Evolutionary conservation across 2,329 filamentous ascomycete genomes (phyloP).

Genomic region (Fusarium tanahbumbuense): DNA sequence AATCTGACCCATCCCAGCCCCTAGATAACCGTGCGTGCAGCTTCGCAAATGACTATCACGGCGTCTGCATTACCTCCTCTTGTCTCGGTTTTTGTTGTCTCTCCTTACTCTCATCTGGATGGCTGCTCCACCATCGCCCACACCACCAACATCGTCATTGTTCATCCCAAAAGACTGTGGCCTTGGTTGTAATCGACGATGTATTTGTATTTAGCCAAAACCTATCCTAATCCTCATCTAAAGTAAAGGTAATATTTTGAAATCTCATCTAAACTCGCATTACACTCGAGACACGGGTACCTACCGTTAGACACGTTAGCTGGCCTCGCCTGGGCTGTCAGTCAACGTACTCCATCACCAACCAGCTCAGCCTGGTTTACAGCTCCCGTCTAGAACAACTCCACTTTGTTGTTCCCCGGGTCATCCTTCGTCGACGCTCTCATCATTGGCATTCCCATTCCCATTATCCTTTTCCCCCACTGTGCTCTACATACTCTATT

Average conservation of each 20-base stretch:
- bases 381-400: conserved; percentile 35
- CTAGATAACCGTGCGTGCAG: conserved; percentile 21
- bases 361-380: conserved; percentile 33
- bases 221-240: background rate
- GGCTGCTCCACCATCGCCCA: conserved; percentile 30
- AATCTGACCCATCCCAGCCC: conserved; percentile 23
- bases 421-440: conserved; percentile 22
- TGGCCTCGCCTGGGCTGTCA: conserved; percentile 24
- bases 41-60: conserved; percentile 27
- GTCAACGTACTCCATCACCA: conserved; percentile 19
- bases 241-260: background rate
- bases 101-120: conserved; percentile 5
- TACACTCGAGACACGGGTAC: background rate
- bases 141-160: conserved; percentile 30
- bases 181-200: conserved; percentile 2
- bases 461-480: conserved; percentile 22
- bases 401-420: conserved; percentile 34
- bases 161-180: conserved; percentile 6
- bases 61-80: conserved; percentile 34
- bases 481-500: background rate
- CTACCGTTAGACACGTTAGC: conserved; percentile 10
- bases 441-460: conserved; percentile 3
- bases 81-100: conserved; percentile 16
- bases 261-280: background rate
- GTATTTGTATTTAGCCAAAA: background rate